phyloP scores from a whole-genome alignment of 2,329 filamentous ascomycete genomes.

The Cladosporium sp. region DNA sequence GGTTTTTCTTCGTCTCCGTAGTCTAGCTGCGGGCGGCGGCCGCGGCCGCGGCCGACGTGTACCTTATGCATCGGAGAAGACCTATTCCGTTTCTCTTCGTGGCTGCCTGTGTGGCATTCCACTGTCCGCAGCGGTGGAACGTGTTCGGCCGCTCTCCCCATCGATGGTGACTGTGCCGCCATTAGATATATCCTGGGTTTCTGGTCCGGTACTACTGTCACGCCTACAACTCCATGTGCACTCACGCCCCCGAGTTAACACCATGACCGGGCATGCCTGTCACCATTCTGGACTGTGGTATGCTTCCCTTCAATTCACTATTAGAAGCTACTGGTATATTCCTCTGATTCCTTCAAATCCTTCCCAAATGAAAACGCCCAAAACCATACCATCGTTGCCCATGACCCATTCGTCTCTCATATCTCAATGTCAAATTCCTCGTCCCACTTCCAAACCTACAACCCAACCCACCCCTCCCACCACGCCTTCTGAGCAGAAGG shows the following conservation, averaged over 20 bases:
- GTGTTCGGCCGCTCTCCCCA: not conserved
- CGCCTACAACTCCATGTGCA: not conserved
- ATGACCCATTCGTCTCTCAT: not conserved
- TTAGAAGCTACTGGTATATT: not conserved
- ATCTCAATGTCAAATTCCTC: not conserved
- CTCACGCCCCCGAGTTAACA: not conserved
- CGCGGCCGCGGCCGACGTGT: not conserved
- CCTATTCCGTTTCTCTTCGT: not conserved
- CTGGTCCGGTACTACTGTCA: not conserved
- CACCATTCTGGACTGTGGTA: not conserved
- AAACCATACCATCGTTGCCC: not conserved
- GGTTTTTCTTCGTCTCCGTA: not conserved
- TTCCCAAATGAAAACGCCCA: not conserved
- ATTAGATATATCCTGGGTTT: not conserved
- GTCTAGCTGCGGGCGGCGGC: not conserved
- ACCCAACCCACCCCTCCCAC: constrained; percentile 13
- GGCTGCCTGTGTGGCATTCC: not conserved
- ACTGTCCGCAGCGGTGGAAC: not conserved
- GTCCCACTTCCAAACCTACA: not conserved
- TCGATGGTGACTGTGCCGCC: too few relatives aligned
- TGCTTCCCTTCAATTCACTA: not conserved
- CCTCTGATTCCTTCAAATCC: not conserved
- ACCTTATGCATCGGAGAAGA: not conserved
- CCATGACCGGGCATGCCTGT: not conserved
- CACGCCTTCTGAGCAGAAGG: constrained; percentile 18